A percentile compares a stretch with the other conserved stretches of the same genome.
These are phyloP conservation scores for Gossypium herbaceum DNA, from an alignment of 345 rosid species.

Conservation along the genomic window DNA sequence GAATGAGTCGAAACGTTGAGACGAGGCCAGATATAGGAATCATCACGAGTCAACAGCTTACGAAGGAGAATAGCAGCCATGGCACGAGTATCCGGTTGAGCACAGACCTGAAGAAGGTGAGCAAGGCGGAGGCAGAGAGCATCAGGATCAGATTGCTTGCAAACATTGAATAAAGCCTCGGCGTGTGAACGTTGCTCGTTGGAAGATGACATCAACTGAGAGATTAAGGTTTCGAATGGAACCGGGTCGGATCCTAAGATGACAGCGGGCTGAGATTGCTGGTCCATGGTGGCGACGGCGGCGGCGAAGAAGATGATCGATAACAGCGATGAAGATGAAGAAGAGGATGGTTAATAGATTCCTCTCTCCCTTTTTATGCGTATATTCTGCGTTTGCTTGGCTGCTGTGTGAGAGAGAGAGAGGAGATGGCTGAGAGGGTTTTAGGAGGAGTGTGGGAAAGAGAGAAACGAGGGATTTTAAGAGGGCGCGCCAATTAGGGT, in stretches of 20 bases:
- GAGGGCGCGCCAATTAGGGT: too few relatives aligned
- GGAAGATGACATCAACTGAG: background rate
- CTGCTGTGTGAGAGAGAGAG: too few relatives aligned
- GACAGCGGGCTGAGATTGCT: slow-evolving; percentile 76
- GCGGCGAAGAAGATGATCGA: background rate
- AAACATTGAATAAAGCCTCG: background rate
- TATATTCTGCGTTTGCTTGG: too few relatives aligned
- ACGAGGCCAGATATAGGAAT: background rate
- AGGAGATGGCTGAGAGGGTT: too few relatives aligned
- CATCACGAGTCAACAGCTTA: background rate
- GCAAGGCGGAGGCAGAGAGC: background rate
- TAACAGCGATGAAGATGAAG: background rate
- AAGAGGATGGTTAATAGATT: background rate
- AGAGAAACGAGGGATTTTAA: too few relatives aligned
- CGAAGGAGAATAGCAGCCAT: background rate
- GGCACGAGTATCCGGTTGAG: background rate
- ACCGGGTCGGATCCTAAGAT: slow-evolving; percentile 74
- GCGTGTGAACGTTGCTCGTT: background rate
- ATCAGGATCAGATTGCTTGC: background rate
- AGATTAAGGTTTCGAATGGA: slow-evolving; percentile 54
- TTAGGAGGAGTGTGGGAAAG: too few relatives aligned
- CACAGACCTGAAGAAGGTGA: background rate
- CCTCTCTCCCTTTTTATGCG: background rate
- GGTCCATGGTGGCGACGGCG: slow-evolving; percentile 55
- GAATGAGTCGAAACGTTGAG: background rate